Evolutionary conservation across 169 alveolate species (phyloP).

Genomic region (Plasmodium adleri): DNA sequence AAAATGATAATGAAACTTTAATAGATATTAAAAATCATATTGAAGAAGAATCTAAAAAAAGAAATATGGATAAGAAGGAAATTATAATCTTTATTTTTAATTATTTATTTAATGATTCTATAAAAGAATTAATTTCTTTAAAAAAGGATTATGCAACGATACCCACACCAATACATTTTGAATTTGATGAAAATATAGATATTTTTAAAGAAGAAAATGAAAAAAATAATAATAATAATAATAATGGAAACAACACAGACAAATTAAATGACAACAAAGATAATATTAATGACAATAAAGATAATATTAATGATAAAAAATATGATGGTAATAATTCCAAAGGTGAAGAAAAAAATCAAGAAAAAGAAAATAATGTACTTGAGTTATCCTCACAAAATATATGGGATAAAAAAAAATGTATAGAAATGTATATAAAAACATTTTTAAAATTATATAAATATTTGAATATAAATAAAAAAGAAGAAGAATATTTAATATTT

Average conservation of each 20-base stretch:
- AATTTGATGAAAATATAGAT: not conserved
- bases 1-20: slow-evolving; percentile 74
- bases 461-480: slow-evolving; percentile 48
- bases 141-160: slow-evolving; percentile 51
- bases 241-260: not conserved
- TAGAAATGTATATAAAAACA: slow-evolving; percentile 46
- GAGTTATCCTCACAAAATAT: slow-evolving; percentile 42
- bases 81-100: slow-evolving; percentile 68
- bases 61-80: slow-evolving; percentile 62
- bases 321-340: not conserved
- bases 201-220: not conserved
- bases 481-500: slow-evolving; percentile 84
- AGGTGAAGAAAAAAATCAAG: not conserved
- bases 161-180: slow-evolving; percentile 45
- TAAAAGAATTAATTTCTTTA: slow-evolving; percentile 66
- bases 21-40: slow-evolving; percentile 79
- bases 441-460: slow-evolving; percentile 42
- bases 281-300: not conserved
- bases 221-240: not conserved
- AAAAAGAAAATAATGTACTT: slow-evolving; percentile 2
- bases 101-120: slow-evolving; percentile 79
- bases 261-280: not conserved
- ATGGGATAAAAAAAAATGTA: slow-evolving; percentile 55
- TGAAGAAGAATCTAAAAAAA: slow-evolving; percentile 75
- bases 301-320: not conserved